Evolutionary conservation across 2,329 filamentous ascomycete genomes (phyloP).

Genomic region (Monosporascus sp.): DNA sequence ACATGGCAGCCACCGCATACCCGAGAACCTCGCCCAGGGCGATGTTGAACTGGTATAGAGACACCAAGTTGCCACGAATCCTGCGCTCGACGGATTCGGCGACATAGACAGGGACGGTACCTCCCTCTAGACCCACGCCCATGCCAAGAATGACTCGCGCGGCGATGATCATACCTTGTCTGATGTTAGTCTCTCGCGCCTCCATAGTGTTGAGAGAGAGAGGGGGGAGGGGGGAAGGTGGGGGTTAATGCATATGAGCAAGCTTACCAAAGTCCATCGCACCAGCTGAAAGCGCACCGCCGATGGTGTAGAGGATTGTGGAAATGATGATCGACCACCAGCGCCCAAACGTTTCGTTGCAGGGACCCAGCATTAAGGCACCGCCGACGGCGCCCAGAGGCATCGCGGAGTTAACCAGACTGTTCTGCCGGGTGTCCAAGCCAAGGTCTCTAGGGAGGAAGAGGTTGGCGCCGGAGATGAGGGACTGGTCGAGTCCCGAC

Average conservation of each 20-base stretch:
- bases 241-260: too few relatives aligned
- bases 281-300: slow-evolving; percentile 62
- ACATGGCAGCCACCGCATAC: slow-evolving; percentile 68
- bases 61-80: slow-evolving; percentile 67
- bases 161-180: slow-evolving; percentile 58
- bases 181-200: neutral
- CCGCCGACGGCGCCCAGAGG: slow-evolving; percentile 67
- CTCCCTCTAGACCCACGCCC: slow-evolving; percentile 67
- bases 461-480: slow-evolving; percentile 67
- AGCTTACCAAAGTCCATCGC: slow-evolving; percentile 54
- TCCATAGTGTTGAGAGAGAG: too few relatives aligned
- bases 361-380: slow-evolving; percentile 59
- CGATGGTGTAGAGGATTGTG: slow-evolving; percentile 64
- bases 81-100: slow-evolving; percentile 64
- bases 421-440: slow-evolving; percentile 52
- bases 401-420: slow-evolving; percentile 65
- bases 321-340: slow-evolving; percentile 65
- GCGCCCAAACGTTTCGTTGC: slow-evolving; percentile 63
- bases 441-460: slow-evolving; percentile 55
- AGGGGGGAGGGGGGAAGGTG: too few relatives aligned
- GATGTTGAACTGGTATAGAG: slow-evolving; percentile 71
- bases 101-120: slow-evolving; percentile 70
- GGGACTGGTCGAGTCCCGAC: slow-evolving; percentile 65
- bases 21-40: slow-evolving; percentile 69
- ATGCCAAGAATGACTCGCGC: slow-evolving; percentile 64